A percentile compares a stretch with the other conserved stretches of the same genome.
phyloP scores from a whole-genome alignment of 2,329 filamentous ascomycete species.

The Cladophialophora immunda region DNA sequence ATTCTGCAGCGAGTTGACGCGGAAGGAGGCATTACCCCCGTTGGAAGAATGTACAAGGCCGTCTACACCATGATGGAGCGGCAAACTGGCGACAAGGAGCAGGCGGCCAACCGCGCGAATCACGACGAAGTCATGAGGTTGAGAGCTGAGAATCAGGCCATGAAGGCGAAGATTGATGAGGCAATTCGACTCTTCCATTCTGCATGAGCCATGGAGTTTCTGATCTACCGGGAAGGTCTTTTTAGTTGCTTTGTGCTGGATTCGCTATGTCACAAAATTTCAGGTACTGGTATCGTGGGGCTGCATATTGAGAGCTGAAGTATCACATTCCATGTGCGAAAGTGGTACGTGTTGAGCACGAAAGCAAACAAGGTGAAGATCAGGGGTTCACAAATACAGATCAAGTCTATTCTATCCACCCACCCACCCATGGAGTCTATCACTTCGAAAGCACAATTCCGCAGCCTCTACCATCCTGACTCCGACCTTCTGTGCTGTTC shows the following conservation, averaged over 20 bases:
- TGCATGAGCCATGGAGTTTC: not conserved
- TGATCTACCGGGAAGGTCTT: not conserved
- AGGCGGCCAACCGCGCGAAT: not conserved
- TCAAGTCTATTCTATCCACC: slow-evolving; percentile 9
- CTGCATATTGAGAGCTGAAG: not conserved
- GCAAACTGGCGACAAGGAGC: not conserved
- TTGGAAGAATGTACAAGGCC: slow-evolving; percentile 25
- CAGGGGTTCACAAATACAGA: not conserved
- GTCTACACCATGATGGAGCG: slow-evolving; percentile 24
- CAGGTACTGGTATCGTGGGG: not conserved
- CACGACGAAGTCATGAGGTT: not conserved
- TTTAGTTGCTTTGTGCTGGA: not conserved
- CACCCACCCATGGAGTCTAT: not conserved
- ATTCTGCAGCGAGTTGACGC: slow-evolving; percentile 25
- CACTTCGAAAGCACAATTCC: not conserved
- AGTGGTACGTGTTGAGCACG: not conserved
- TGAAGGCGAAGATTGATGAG: not conserved
- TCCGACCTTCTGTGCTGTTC: not conserved
- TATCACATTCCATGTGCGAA: not conserved
- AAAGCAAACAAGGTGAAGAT: not conserved
- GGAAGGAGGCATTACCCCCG: slow-evolving; percentile 29
- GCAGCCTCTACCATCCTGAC: not conserved
- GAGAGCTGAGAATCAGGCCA: slow-evolving; percentile 4
- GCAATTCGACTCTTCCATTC: not conserved
- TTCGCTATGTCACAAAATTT: not conserved